These are phyloP conservation scores for Nemophila menziesii DNA, from an alignment of 257 asterid genomes.

Conservation along the genomic window DNA sequence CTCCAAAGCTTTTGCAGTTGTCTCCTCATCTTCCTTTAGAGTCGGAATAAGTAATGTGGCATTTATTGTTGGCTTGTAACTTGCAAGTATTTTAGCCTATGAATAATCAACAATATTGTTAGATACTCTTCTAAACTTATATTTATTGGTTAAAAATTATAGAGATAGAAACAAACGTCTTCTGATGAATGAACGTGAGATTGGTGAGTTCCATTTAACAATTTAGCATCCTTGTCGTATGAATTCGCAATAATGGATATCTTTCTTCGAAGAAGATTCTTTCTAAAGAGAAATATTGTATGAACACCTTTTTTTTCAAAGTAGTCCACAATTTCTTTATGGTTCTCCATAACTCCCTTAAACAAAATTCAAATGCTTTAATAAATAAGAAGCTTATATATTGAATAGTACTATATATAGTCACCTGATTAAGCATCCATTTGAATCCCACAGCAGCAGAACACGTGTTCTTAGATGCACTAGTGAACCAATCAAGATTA, in stretches of 20 bases:
- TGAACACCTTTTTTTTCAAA: conserved; percentile 48
- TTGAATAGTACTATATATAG: not conserved
- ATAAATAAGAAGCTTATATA: not conserved
- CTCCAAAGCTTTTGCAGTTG: conserved; percentile 33
- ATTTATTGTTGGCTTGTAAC: conserved; percentile 54
- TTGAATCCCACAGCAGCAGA: conserved; percentile 80
- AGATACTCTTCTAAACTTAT: too few species aligned
- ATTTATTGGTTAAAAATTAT: too few species aligned
- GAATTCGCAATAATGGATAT: conserved; percentile 59
- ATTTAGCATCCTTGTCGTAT: conserved; percentile 56
- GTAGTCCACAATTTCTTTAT: conserved; percentile 50
- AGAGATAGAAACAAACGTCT: conserved; percentile 33
- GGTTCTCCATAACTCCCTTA: conserved; percentile 60
- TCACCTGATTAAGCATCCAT: conserved; percentile 96
- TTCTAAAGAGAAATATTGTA: conserved; percentile 57
- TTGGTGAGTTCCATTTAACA: conserved; percentile 68
- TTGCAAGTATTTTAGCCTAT: conserved; percentile 75
- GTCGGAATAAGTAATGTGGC: conserved; percentile 30
- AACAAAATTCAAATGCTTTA: conserved; percentile 8
- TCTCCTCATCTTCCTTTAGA: conserved; percentile 28
- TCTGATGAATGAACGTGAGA: conserved; percentile 72
- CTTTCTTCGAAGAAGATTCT: conserved; percentile 60
- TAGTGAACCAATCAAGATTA: conserved; percentile 23
- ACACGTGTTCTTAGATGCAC: conserved; percentile 80
- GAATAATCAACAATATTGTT: not conserved